These are phyloP conservation scores for Tardiomyces digboiensis DNA, from an alignment of 1,139 yeast genomes.

Conservation along the genomic window DNA sequence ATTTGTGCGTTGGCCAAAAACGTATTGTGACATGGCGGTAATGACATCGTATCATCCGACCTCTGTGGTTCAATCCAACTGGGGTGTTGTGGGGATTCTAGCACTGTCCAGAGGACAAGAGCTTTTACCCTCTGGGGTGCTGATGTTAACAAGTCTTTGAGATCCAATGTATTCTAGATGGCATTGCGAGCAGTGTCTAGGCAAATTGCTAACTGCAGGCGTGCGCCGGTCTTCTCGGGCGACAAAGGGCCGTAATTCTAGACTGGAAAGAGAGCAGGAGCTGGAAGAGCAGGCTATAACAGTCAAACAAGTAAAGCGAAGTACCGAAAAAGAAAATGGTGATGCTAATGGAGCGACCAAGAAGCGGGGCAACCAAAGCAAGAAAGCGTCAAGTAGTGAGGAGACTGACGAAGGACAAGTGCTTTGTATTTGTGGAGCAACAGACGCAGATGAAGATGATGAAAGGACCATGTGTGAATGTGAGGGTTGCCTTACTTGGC, in stretches of 20 bases:
- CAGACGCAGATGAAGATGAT: conserved; percentile 48
- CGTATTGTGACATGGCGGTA: too few species aligned
- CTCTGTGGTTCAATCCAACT: too few species aligned
- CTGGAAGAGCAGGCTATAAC: conserved; percentile 15
- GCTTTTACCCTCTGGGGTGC: too few species aligned
- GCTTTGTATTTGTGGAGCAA: conserved; percentile 57
- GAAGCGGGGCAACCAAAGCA: background rate
- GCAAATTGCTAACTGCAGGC: background rate
- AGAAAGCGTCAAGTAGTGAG: conserved; percentile 10
- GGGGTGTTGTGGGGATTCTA: too few species aligned
- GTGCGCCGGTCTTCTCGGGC: conserved; percentile 34
- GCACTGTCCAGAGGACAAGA: too few species aligned
- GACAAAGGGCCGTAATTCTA: conserved; percentile 34
- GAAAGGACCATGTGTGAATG: conserved; percentile 71
- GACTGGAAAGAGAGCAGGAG: conserved; percentile 17
- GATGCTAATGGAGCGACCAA: background rate
- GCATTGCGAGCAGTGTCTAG: too few species aligned
- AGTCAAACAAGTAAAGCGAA: conserved; percentile 3
- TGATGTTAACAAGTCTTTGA: too few species aligned
- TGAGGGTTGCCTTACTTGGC: conserved; percentile 76
- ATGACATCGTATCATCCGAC: too few species aligned
- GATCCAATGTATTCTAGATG: too few species aligned
- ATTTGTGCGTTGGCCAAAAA: too few species aligned
- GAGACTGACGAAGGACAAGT: conserved; percentile 40
- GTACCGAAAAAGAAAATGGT: conserved; percentile 5